phyloP scores from a whole-genome alignment of 352 stramenopile species.

The Phytopythium ostracodes region DNA sequence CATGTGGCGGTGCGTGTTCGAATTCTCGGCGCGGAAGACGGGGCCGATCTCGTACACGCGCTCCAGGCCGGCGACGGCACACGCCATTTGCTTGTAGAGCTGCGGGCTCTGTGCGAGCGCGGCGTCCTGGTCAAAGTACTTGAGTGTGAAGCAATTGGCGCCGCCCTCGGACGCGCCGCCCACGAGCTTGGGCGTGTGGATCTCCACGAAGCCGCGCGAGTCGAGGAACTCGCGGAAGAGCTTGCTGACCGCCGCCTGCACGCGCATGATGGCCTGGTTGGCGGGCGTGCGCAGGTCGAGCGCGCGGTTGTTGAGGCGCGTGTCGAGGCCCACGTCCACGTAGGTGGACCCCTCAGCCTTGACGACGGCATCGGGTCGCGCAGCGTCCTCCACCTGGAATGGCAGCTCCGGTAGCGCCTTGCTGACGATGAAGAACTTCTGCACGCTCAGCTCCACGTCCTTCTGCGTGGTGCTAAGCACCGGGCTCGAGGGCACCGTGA shows the following conservation, averaged over 20 bases:
- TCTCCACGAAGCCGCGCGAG: slow-evolving; percentile 96
- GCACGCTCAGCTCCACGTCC: slow-evolving; percentile 93
- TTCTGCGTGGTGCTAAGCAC: slow-evolving; percentile 94
- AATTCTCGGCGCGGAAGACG: slow-evolving; percentile 99
- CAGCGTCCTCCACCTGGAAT: slow-evolving; percentile 95
- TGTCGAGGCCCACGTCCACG: slow-evolving; percentile 88
- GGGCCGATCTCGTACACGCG: slow-evolving; percentile 98
- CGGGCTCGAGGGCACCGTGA: slow-evolving; percentile 82
- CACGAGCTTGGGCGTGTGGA: slow-evolving; percentile 99
- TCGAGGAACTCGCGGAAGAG: slow-evolving; percentile 98
- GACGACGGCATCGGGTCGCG: slow-evolving; percentile 81
- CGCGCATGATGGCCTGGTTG: slow-evolving; percentile 98
- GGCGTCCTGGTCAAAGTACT: slow-evolving; percentile 98
- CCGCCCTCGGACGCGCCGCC: slow-evolving; percentile 96
- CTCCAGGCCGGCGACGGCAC: slow-evolving; percentile 97
- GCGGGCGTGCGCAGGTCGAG: slow-evolving; percentile 98
- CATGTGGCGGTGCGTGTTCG: slow-evolving; percentile 98
- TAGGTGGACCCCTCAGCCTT: slow-evolving; percentile 83
- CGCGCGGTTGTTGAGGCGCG: slow-evolving; percentile 93
- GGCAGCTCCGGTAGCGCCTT: slow-evolving; percentile 90
- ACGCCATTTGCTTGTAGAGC: slow-evolving; percentile 99
- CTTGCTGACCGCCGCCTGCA: slow-evolving; percentile 95
- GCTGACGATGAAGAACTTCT: slow-evolving; percentile 94
- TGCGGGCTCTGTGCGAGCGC: slow-evolving; percentile 97
- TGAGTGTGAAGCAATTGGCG: slow-evolving; percentile 97